Percentiles rank a stretch among this genome's conserved stretches.
Evolutionary conservation across 345 rosid genomes (phyloP).

Genomic region (Bruguiera sexangula): DNA sequence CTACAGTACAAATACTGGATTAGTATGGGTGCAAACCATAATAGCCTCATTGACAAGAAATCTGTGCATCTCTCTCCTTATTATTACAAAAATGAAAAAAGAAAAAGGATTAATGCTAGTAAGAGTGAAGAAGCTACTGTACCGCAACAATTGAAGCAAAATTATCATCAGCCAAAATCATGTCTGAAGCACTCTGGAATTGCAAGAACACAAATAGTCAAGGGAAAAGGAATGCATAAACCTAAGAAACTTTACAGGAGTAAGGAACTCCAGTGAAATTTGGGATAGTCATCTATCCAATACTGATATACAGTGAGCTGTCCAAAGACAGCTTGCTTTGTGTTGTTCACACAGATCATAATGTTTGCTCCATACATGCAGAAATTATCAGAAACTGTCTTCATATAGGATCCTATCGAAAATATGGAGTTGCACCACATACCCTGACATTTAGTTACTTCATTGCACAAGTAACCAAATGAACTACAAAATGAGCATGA

Average conservation of each 20-base stretch:
- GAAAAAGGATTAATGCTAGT: not conserved
- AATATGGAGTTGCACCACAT: not conserved
- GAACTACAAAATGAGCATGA: not conserved
- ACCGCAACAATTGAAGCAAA: conserved; percentile 98
- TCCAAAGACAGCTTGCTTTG: not conserved
- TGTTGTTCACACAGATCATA: not conserved
- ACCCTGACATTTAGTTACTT: not conserved
- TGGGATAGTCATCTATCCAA: not conserved
- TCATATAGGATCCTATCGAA: not conserved
- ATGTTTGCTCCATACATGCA: not conserved
- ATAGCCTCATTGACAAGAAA: too few relatives aligned
- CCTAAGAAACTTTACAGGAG: not conserved
- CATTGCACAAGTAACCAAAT: not conserved
- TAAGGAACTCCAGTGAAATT: not conserved
- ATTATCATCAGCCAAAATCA: conserved; percentile 99
- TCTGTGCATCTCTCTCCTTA: too few relatives aligned
- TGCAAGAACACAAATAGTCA: conserved; percentile 18
- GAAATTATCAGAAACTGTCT: not conserved
- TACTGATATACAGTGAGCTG: not conserved
- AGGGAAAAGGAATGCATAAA: not conserved
- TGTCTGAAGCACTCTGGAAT: conserved; percentile 96
- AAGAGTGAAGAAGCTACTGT: conserved; percentile 25
- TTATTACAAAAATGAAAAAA: not conserved
- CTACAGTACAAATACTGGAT: too few relatives aligned
- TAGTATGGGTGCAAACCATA: too few relatives aligned